Evolutionary conservation across 192 early-diverging fungal species (phyloP).

Genomic region (Paraglomus occultum): DNA sequence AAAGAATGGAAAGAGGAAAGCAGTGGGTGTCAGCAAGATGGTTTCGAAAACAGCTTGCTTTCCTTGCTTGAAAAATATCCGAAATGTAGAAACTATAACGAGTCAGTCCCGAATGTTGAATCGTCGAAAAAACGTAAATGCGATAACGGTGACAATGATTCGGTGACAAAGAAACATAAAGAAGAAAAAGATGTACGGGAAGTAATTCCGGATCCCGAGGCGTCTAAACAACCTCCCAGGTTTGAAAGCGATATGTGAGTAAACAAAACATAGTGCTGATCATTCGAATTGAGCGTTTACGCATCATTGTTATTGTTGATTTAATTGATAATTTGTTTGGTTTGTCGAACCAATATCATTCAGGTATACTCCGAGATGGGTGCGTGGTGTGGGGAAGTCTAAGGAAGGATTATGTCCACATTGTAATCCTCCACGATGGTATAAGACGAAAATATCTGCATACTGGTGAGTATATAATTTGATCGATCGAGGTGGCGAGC

Average conservation of each 20-base stretch:
- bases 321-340: too few species aligned
- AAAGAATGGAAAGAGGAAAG: neutral
- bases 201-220: slow-evolving; percentile 14
- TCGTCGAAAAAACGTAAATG: neutral
- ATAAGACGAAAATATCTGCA: slow-evolving; percentile 29
- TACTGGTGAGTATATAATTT: slow-evolving; percentile 23
- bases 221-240: slow-evolving; percentile 9
- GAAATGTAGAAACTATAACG: neutral
- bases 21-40: too few species aligned
- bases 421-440: slow-evolving; percentile 28
- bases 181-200: neutral
- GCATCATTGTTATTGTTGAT: neutral
- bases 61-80: neutral
- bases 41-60: neutral
- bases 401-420: slow-evolving; percentile 30
- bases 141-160: neutral
- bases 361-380: slow-evolving; percentile 32
- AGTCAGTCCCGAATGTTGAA: neutral
- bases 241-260: slow-evolving; percentile 30
- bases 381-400: slow-evolving; percentile 29
- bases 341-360: neutral
- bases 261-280: neutral
- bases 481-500: too few species aligned
- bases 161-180: neutral
- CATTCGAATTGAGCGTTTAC: neutral